phyloP scores from a whole-genome alignment of 2,329 filamentous ascomycete genomes.

The Exophiala mesophila region DNA sequence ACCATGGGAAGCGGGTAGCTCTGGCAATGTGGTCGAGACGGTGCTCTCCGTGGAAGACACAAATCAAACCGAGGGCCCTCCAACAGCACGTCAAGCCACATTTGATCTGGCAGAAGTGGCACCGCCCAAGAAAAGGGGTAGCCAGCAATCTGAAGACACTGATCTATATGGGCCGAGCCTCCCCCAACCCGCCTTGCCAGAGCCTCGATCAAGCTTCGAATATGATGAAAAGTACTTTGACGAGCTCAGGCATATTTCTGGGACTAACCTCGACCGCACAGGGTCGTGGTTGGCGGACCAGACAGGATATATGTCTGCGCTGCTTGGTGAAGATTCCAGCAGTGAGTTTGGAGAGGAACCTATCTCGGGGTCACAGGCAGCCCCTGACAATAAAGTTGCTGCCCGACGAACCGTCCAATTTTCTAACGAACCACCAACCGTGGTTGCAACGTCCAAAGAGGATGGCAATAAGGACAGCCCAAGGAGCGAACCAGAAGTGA shows the following conservation, averaged over 20 bases:
- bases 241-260: slow-evolving; percentile 65
- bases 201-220: slow-evolving; percentile 48
- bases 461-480: slow-evolving; percentile 41
- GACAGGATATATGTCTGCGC: slow-evolving; percentile 66
- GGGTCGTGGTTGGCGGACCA: slow-evolving; percentile 82
- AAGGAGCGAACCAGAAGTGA: slow-evolving; percentile 40
- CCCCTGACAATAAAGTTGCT: slow-evolving; percentile 10
- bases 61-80: slow-evolving; percentile 55
- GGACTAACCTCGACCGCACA: slow-evolving; percentile 77
- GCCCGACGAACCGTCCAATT: slow-evolving; percentile 12
- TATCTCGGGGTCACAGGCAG: slow-evolving; percentile 32
- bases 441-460: slow-evolving; percentile 5
- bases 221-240: slow-evolving; percentile 71
- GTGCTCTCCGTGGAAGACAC: slow-evolving; percentile 56
- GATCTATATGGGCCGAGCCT: slow-evolving; percentile 24
- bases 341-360: slow-evolving; percentile 14
- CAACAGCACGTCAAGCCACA: slow-evolving; percentile 52
- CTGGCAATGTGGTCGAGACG: slow-evolving; percentile 57
- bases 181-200: slow-evolving; percentile 22
- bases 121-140: slow-evolving; percentile 2
- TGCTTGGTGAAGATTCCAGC: slow-evolving; percentile 52
- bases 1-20: slow-evolving; percentile 57
- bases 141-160: slow-evolving; percentile 18
- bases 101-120: slow-evolving; percentile 16
- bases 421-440: slow-evolving; percentile 9